Percentiles rank a stretch among this genome's conserved stretches.
Conservation (phyloP, 2,329 filamentous ascomycete genomes). For the Epichloe sibirici region DNA sequence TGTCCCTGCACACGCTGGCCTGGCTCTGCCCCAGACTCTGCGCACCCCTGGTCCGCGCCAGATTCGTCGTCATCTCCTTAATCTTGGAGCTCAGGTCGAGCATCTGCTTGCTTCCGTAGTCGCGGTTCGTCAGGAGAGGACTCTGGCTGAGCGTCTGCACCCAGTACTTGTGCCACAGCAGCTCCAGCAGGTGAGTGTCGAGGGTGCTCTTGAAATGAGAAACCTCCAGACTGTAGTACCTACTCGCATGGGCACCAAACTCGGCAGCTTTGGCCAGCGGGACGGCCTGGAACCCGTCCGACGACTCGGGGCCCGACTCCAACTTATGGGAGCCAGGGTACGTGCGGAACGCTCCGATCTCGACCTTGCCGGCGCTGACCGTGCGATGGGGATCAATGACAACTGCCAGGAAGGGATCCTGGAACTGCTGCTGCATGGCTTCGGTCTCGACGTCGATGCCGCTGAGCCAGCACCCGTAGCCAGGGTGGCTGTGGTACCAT, state of each 20-base stretch:
- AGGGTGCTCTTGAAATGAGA: slow-evolving; percentile 91
- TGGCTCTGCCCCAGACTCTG: slow-evolving; percentile 16
- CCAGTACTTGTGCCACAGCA: slow-evolving; percentile 99
- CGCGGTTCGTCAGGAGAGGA: slow-evolving; percentile 81
- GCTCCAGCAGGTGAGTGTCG: slow-evolving; percentile 73
- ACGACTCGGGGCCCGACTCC: slow-evolving; percentile 10
- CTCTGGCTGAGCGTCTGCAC: slow-evolving; percentile 88
- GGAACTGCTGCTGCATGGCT: slow-evolving; percentile 68
- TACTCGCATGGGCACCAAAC: slow-evolving; percentile 82
- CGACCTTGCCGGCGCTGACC: slow-evolving; percentile 86
- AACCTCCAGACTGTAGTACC: slow-evolving; percentile 85
- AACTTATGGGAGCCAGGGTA: slow-evolving; percentile 65
- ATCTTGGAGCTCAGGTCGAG: slow-evolving; percentile 77
- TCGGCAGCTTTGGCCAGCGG: slow-evolving; percentile 90
- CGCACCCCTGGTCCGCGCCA: slow-evolving; percentile 15
- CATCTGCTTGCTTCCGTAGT: slow-evolving; percentile 89
- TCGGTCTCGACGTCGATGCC: slow-evolving; percentile 93
- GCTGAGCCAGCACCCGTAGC: slow-evolving; percentile 95
- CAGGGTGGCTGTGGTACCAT: slow-evolving; percentile 97
- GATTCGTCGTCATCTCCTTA: slow-evolving; percentile 41
- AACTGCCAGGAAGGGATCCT: slow-evolving; percentile 87
- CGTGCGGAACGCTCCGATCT: slow-evolving; percentile 93
- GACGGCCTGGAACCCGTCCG: slow-evolving; percentile 60
- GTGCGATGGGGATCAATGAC: slow-evolving; percentile 96
- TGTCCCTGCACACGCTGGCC: slow-evolving; percentile 21